These are phyloP conservation scores for Psilocybe cyanescens DNA, from an alignment of 768 basidiomycete species.

Conservation along the genomic window DNA sequence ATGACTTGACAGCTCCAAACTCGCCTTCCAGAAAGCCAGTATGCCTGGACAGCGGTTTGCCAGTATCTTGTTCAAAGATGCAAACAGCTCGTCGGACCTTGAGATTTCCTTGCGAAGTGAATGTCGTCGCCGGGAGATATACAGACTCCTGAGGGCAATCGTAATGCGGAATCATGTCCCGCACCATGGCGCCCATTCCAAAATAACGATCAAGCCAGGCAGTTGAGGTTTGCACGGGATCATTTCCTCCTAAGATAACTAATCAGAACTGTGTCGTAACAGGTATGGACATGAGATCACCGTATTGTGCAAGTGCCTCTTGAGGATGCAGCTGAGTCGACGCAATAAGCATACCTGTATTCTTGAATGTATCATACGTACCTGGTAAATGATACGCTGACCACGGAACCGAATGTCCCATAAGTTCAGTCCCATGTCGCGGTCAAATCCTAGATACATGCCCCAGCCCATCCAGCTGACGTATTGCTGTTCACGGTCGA, in stretches of 20 bases:
- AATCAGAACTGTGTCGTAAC: not conserved
- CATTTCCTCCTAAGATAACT: slow-evolving; percentile 49
- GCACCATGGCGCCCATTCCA: slow-evolving; percentile 61
- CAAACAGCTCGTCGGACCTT: slow-evolving; percentile 60
- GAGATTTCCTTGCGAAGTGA: slow-evolving; percentile 45
- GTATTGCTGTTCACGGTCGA: slow-evolving; percentile 54
- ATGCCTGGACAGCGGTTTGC: slow-evolving; percentile 61
- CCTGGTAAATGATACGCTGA: slow-evolving; percentile 67
- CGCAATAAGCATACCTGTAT: not conserved
- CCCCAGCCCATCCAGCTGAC: slow-evolving; percentile 75
- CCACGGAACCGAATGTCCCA: slow-evolving; percentile 63
- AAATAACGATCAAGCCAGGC: slow-evolving; percentile 69
- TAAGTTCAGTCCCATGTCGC: slow-evolving; percentile 67
- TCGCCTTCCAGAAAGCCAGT: slow-evolving; percentile 55
- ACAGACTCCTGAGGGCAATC: slow-evolving; percentile 69
- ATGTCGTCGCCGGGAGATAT: slow-evolving; percentile 61
- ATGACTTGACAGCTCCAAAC: slow-evolving; percentile 64
- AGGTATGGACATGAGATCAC: slow-evolving; percentile 26
- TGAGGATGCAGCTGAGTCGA: slow-evolving; percentile 55
- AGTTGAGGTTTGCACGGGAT: slow-evolving; percentile 63
- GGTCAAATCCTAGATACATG: slow-evolving; percentile 62
- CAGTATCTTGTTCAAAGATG: slow-evolving; percentile 65
- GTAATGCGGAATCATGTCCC: slow-evolving; percentile 67
- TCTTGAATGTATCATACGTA: slow-evolving; percentile 14
- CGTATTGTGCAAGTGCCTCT: slow-evolving; percentile 65